phyloP scores from a whole-genome alignment of 805 yeast species.

The Wickerhamiella parazyma region DNA sequence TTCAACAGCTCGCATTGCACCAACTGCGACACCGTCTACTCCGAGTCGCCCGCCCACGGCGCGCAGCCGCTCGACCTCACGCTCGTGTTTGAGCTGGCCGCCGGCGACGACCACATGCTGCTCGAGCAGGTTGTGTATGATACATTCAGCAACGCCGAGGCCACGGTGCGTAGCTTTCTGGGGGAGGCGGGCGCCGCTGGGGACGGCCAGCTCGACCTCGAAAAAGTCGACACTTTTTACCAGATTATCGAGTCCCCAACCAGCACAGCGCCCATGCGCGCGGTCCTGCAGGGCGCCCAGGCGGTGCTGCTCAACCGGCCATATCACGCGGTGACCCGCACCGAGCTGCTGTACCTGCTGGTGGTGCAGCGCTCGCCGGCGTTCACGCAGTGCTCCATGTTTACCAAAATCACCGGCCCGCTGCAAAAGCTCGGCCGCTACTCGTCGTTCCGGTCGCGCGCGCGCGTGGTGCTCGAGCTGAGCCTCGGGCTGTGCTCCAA shows the following conservation, averaged over 20 bases:
- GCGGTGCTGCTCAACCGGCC: conserved; percentile 15
- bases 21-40: conserved; percentile 17
- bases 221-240: conserved; percentile 9
- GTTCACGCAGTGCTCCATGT: conserved; percentile 21
- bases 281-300: conserved; percentile 21
- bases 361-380: conserved; percentile 20
- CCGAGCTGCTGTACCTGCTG: conserved; percentile 16
- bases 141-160: conserved; percentile 11
- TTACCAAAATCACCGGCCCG: conserved; percentile 22
- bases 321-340: conserved; percentile 12
- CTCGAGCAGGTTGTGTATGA: conserved; percentile 18
- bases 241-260: conserved; percentile 13
- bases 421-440: conserved; percentile 20
- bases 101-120: conserved; percentile 13
- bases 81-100: conserved; percentile 15
- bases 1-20: conserved; percentile 14
- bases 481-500: conserved; percentile 54
- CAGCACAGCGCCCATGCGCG: conserved; percentile 20
- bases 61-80: conserved; percentile 14
- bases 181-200: no score
- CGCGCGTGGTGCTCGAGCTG: conserved; percentile 60
- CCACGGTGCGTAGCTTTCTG: conserved; percentile 2
- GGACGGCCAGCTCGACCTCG: not conserved
- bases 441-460: conserved; percentile 21
- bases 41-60: not conserved